Evolutionary conservation across 2,329 filamentous ascomycete species (phyloP).

Genomic region (Venturia pyrina): DNA sequence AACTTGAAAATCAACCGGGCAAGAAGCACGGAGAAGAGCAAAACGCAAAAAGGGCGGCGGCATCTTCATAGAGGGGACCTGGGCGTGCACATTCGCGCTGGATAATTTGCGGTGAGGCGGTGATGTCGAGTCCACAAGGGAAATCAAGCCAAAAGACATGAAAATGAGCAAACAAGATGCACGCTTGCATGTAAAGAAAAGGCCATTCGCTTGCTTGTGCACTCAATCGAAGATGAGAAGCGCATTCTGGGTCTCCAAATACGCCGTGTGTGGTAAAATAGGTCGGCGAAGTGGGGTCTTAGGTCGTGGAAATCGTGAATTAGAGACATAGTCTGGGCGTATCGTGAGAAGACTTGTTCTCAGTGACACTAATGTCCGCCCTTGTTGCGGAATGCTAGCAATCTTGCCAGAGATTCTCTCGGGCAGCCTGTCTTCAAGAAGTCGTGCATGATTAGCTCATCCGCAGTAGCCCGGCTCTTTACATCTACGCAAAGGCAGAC

Average conservation of each 20-base stretch:
- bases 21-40: neutral
- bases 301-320: slow-evolving; percentile 3
- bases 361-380: slow-evolving; percentile 25
- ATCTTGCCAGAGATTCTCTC: slow-evolving; percentile 69
- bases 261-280: neutral
- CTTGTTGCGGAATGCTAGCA: slow-evolving; percentile 75
- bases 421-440: slow-evolving; percentile 90
- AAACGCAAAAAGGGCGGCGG: neutral
- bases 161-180: neutral
- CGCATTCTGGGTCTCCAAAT: neutral
- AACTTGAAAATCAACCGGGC: neutral
- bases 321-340: neutral
- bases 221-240: neutral
- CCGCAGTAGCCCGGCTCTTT: slow-evolving; percentile 82
- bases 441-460: slow-evolving; percentile 82
- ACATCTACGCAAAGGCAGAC: slow-evolving; percentile 96
- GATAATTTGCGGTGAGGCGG: neutral
- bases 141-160: neutral
- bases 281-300: neutral
- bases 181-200: neutral
- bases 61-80: neutral
- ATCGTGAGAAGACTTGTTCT: neutral
- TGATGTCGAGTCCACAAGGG: neutral
- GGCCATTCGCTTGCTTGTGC: neutral
- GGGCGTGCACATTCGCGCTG: neutral